These are phyloP conservation scores for Eucalyptus regnans DNA, from an alignment of 345 rosid genomes.

Conservation along the genomic window DNA sequence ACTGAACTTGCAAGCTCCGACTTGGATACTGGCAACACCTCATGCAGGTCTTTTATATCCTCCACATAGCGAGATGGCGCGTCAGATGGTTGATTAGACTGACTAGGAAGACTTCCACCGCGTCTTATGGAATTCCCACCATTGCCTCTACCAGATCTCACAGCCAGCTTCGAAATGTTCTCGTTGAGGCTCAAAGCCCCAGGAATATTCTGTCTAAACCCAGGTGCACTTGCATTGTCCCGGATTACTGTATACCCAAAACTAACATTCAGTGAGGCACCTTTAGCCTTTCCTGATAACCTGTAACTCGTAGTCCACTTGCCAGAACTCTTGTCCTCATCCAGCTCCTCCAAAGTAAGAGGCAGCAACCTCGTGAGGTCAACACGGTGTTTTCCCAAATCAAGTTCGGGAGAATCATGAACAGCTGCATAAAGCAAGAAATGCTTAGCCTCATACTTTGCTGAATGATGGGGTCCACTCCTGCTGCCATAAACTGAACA, in stretches of 20 bases:
- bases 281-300: constrained; percentile 71
- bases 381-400: constrained; percentile 93
- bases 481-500: constrained; percentile 76
- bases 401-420: constrained; percentile 53
- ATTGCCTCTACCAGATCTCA: constrained; percentile 19
- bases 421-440: constrained; percentile 66
- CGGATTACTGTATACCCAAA: constrained; percentile 67
- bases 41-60: constrained; percentile 71
- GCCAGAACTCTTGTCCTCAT: constrained; percentile 84
- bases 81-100: constrained; percentile 10
- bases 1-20: constrained; percentile 31
- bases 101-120: constrained; percentile 35
- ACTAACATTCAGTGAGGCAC: constrained; percentile 71
- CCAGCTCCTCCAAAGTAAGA: constrained; percentile 81
- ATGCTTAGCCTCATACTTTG: constrained; percentile 92
- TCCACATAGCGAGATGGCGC: constrained; percentile 20
- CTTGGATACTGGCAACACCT: constrained; percentile 42
- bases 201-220: constrained; percentile 17
- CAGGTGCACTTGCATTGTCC: constrained; percentile 24
- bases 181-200: constrained; percentile 22
- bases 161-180: constrained; percentile 16
- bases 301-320: constrained; percentile 90
- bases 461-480: constrained; percentile 81
- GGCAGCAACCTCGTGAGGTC: constrained; percentile 92
- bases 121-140: constrained; percentile 20